Evolutionary conservation across 2,329 filamentous ascomycete genomes (phyloP).

Genomic region (Knufia fluminis): DNA sequence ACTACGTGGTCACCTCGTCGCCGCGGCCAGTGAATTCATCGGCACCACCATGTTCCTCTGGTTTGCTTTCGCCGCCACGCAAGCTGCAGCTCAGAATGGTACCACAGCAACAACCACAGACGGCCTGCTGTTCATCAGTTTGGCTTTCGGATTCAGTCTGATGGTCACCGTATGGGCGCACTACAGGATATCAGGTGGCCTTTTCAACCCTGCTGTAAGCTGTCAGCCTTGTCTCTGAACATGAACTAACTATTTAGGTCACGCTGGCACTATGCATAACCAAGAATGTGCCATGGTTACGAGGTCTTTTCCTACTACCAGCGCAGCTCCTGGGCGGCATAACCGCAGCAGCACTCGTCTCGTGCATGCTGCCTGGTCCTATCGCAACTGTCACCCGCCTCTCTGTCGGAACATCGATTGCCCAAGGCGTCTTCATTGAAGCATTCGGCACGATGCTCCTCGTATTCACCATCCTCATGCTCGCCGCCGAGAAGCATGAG

Average conservation of each 20-base stretch:
- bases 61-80: conserved; percentile 39
- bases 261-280: conserved; percentile 51
- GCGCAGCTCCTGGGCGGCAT: conserved; percentile 53
- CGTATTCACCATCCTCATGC: conserved; percentile 57
- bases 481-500: conserved; percentile 64
- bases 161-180: conserved; percentile 35
- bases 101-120: conserved; percentile 6
- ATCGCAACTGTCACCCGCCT: conserved; percentile 45
- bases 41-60: conserved; percentile 45
- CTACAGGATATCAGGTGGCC: conserved; percentile 42
- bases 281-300: conserved; percentile 44
- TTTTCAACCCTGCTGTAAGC: conserved; percentile 43
- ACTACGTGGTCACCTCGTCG: conserved; percentile 29
- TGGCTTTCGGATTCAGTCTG: conserved; percentile 39
- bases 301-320: conserved; percentile 44
- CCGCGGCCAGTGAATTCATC: conserved; percentile 41
- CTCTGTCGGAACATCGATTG: conserved; percentile 40
- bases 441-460: conserved; percentile 56
- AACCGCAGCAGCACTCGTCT: conserved; percentile 49
- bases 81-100: conserved; percentile 32
- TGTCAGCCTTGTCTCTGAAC: background rate
- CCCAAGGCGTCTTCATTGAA: conserved; percentile 57
- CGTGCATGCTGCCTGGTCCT: conserved; percentile 47
- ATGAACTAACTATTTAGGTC: conserved; percentile 28
- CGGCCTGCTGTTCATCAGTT: conserved; percentile 17